Base-by-base conservation (phyloP, 177 flowering plant genomes). In the Vitis hybrid region DNA sequence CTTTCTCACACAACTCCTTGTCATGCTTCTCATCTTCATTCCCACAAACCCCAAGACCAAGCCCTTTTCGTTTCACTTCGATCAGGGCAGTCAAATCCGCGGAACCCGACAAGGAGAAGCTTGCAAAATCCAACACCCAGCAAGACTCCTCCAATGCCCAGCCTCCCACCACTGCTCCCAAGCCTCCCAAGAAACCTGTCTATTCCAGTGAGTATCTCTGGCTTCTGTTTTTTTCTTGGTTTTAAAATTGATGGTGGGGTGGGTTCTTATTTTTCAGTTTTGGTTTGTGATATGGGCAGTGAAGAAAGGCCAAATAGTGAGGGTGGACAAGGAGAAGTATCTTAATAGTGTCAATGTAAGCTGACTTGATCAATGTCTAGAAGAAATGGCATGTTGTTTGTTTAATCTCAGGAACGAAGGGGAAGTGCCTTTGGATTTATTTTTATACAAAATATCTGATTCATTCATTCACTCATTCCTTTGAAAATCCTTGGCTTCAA, bases 271-370 rank as follows among this genome's bases (percentile, higher is more conserved):
- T 59, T 17, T 8, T 52, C 53, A 4, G n/a, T 53, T 65, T 65
- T 49, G 3, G 0, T 28, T 3, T 57, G 49, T 67, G 22, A 47
- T 64, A 17, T 11, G 75, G 81, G 78, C 87, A 93, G 98, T 93
- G 98, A 93, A 93, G 86, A 91, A 91, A 75, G 98, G 97, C 11
- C 95, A 93, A 82, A 91, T 93, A 77, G 98, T 93, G 77, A 88
- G 98, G 65, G 98, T 93, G 71, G 97, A 91, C 44, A 93, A 91
- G 82, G 95, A 91, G 67, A 91, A 91, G 82, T 93, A 93, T 76
- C 92, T 91, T 55, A 86, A 89, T 60, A 94, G 98, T 56, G 44
- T 91, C 71, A 94, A 94, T 82, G 98, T 92, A 76, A 87, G 94
- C 71, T 12, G n/a, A 18, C 7, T 7, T 60, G 14, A 20, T 66